Conservation (phyloP, 371 early-diverging fungal genomes). For the Mortierella sp. region DNA sequence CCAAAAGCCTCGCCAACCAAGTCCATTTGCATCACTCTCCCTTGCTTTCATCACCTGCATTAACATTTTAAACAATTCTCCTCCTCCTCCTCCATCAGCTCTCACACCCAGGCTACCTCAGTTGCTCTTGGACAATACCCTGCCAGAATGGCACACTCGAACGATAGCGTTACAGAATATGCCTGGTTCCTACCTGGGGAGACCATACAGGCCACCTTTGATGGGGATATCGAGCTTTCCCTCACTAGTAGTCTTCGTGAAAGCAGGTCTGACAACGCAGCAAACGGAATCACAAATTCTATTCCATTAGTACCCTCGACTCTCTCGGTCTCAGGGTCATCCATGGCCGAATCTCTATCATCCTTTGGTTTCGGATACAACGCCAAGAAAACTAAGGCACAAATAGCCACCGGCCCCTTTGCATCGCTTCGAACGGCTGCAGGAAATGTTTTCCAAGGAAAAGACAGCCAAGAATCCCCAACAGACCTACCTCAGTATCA, state of each 20-base stretch:
- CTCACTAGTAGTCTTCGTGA: neutral
- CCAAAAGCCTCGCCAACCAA: neutral
- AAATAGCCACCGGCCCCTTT: constrained; percentile 4
- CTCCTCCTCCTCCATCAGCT: neutral
- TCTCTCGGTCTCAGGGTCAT: neutral
- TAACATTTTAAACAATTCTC: neutral
- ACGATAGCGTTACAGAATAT: neutral
- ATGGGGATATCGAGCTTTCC: constrained; percentile 18
- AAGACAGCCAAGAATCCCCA: neutral
- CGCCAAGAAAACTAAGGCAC: constrained; percentile 16
- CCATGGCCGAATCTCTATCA: neutral
- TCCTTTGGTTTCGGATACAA: constrained; percentile 6
- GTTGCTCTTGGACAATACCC: neutral
- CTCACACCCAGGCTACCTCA: neutral
- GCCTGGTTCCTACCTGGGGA: constrained; percentile 35
- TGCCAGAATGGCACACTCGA: neutral
- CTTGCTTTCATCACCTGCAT: neutral
- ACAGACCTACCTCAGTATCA: constrained; percentile 3
- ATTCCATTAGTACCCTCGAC: neutral
- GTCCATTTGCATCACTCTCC: neutral
- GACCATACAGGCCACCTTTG: constrained; percentile 21
- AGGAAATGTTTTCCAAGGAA: constrained; percentile 18
- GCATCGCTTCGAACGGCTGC: constrained; percentile 26
- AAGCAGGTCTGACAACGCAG: neutral
- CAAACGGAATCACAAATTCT: neutral